Conservation (phyloP, 371 early-diverging fungal genomes). For the Globomyces sp. region DNA sequence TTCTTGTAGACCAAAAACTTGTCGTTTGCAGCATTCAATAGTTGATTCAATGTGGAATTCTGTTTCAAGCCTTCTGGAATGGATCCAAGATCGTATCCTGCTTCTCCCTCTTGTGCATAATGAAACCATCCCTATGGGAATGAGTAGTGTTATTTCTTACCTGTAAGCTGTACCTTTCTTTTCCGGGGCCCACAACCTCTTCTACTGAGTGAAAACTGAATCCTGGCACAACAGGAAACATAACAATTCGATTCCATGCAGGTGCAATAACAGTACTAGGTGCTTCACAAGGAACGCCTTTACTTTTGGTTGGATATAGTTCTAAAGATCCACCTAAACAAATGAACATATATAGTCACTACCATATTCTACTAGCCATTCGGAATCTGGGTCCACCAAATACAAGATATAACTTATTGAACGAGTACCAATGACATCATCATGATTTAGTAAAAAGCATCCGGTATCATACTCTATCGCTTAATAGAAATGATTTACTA, state of each 20-base stretch:
- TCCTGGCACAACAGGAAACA: slow-evolving; percentile 77
- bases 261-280: slow-evolving; percentile 63
- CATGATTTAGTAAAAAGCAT: slow-evolving; percentile 73
- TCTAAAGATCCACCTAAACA: slow-evolving; percentile 71
- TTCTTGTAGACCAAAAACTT: no score
- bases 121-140: background rate
- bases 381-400: slow-evolving; percentile 64
- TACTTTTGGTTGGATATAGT: slow-evolving; percentile 63
- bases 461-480: slow-evolving; percentile 54
- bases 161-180: slow-evolving; percentile 46
- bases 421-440: slow-evolving; percentile 78
- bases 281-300: slow-evolving; percentile 60
- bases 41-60: slow-evolving; percentile 39
- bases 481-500: slow-evolving; percentile 31
- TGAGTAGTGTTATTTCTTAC: background rate
- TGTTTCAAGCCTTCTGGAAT: no score
- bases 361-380: slow-evolving; percentile 55
- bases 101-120: slow-evolving; percentile 13
- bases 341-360: background rate
- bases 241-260: slow-evolving; percentile 69
- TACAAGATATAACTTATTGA: slow-evolving; percentile 74
- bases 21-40: slow-evolving; percentile 24
- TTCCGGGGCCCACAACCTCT: slow-evolving; percentile 67
- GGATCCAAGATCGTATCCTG: background rate
- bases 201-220: slow-evolving; percentile 75